Base-by-base conservation (phyloP, 371 early-diverging fungal species). In the Mortierella sp. region DNA sequence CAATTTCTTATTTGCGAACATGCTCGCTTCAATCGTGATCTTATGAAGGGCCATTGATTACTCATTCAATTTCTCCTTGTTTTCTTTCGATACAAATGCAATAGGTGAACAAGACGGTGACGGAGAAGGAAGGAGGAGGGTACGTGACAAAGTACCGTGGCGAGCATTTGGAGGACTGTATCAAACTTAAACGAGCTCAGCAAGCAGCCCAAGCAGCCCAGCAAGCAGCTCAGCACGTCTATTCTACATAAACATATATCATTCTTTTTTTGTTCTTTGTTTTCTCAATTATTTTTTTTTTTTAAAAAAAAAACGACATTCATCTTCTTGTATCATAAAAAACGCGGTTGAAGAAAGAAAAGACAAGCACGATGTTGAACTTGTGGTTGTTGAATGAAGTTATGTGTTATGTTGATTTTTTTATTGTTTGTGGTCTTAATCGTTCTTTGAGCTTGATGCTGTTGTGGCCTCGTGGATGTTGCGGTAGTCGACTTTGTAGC, bases 61-160 rank as follows among this genome's bases (percentile, higher is more conserved):
- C 37, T 13, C 7, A 19, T n/a, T 40, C 19, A 6, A 34, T 19
- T 3, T 44, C 43, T 43, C 14, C 50, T 22, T 50, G 9, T 44
- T 39, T 0, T 31, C 31, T 6, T 43, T 64, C n/a, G n/a, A n/a
- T n/a, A n/a, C n/a, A 13, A 53, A 47, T 7, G 10, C 37, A 11
- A 47, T 45, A 82, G 83, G 92, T 92, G 10, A 92, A 92, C 76
- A 92, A 92, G 79, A 92, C 92, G 1, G 91, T 91, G n/a, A 91
- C 90, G 16, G 88, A 91, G 87, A 89, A 88, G 68, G 92, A 90
- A 64, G 88, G 88, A 45, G 90, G 89, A 26, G 90, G 90, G 67
- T 92, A 88, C 70, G 76, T 90, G 6, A 92, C 91, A 76, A 92
- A 92, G 77, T 91, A 91, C 72, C 84, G 92, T 61, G 92, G 92